Evolutionary conservation across 2,329 filamentous ascomycete genomes (phyloP).

Genomic region (Scopulariopsis brevicaulis): DNA sequence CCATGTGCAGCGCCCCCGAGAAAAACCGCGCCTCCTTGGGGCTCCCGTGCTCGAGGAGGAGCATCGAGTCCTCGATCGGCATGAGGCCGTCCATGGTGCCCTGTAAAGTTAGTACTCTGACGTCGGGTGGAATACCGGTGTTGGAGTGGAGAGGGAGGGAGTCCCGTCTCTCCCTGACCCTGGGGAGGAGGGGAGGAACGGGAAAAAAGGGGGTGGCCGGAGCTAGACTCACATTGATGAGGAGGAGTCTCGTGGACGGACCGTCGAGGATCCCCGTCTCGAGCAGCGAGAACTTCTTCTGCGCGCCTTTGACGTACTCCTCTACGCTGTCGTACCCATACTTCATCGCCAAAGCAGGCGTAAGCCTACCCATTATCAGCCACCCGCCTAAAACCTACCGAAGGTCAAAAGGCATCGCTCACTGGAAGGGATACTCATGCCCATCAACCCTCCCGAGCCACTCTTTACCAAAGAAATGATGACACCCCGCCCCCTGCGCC

Average conservation of each 20-base stretch:
- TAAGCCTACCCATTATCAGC: conserved; percentile 23
- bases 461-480: conserved; percentile 39
- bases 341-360: conserved; percentile 46
- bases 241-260: conserved; percentile 43
- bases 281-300: conserved; percentile 51
- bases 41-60: conserved; percentile 51
- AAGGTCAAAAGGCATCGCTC: conserved; percentile 11
- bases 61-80: conserved; percentile 56
- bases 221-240: conserved; percentile 41
- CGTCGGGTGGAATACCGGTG: not conserved
- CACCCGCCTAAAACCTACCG: not conserved
- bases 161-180: too few relatives aligned
- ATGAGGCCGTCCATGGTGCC: conserved; percentile 53
- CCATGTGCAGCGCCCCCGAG: conserved; percentile 51
- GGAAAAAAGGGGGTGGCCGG: not conserved
- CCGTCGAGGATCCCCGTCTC: conserved; percentile 44
- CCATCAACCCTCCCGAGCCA: conserved; percentile 50
- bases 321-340: conserved; percentile 46
- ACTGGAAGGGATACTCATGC: conserved; percentile 55
- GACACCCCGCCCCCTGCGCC: conserved; percentile 45
- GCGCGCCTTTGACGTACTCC: conserved; percentile 41
- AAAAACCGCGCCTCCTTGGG: conserved; percentile 56
- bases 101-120: conserved; percentile 17
- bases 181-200: not conserved
- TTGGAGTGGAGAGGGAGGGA: not conserved